These are phyloP conservation scores for Talaromyces sp. DNA, from an alignment of 2,329 filamentous ascomycete genomes.

Conservation along the genomic window DNA sequence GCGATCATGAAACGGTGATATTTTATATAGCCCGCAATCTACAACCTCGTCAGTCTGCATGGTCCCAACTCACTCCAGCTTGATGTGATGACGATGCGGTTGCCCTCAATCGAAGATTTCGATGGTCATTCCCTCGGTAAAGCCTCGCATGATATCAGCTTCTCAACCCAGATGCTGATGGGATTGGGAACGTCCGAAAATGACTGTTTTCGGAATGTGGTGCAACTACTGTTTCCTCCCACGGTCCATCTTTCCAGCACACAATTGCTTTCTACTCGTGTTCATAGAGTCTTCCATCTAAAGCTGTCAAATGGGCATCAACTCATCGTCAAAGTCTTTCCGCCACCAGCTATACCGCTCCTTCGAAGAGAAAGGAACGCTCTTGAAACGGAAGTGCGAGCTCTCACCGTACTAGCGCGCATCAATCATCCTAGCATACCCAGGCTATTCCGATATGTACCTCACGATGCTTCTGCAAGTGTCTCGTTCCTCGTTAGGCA, in stretches of 20 bases:
- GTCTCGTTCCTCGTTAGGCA: constrained; percentile 39
- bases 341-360: constrained; percentile 34
- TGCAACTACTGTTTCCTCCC: constrained; percentile 32
- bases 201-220: constrained; percentile 27
- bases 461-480: constrained; percentile 25
- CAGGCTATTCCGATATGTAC: constrained; percentile 36
- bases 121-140: constrained; percentile 13
- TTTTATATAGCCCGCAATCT: not conserved
- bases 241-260: constrained; percentile 28
- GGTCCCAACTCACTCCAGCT: not conserved
- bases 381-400: constrained; percentile 40
- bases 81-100: constrained; percentile 15
- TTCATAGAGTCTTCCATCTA: constrained; percentile 36
- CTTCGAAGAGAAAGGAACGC: constrained; percentile 38
- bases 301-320: constrained; percentile 37
- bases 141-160: constrained; percentile 13
- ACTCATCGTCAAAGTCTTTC: constrained; percentile 37
- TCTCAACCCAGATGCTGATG: constrained; percentile 4
- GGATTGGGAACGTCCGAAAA: constrained; percentile 19
- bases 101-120: constrained; percentile 13
- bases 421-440: constrained; percentile 35
- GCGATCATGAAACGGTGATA: not conserved
- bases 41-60: not conserved
- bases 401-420: constrained; percentile 35
- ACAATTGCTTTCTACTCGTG: constrained; percentile 27